Conservation (phyloP, 331 rosid genomes). For the Cydonia oblonga region DNA sequence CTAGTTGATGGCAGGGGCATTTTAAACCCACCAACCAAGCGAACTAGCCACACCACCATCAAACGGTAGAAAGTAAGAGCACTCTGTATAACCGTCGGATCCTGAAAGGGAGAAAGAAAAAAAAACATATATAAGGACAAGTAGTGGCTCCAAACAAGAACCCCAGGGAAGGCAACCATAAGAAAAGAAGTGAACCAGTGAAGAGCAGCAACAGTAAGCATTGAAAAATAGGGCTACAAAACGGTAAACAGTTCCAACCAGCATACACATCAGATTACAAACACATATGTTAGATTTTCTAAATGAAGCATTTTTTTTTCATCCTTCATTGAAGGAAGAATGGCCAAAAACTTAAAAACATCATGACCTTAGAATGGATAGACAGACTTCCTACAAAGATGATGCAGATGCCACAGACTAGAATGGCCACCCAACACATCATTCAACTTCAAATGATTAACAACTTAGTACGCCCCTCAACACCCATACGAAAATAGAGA, state of each 20-base stretch:
- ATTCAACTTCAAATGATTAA: neutral
- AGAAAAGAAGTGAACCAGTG: too few species aligned
- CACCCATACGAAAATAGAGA: neutral
- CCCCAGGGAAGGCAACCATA: neutral
- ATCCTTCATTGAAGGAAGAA: neutral
- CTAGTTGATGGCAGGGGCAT: conserved; percentile 81
- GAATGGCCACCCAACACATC: neutral
- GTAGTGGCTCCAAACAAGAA: neutral
- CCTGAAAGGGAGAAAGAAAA: conserved; percentile 30
- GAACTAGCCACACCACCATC: conserved; percentile 89
- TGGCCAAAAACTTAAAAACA: neutral
- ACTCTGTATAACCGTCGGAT: conserved; percentile 62
- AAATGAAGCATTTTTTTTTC: neutral
- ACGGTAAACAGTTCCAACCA: neutral
- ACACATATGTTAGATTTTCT: neutral
- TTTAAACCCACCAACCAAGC: conserved; percentile 93
- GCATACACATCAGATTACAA: neutral
- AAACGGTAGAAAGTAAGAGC: conserved; percentile 80
- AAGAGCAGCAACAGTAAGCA: too few species aligned
- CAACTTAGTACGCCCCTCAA: neutral
- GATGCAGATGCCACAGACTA: neutral
- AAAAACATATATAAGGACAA: conserved; percentile 3
- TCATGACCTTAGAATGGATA: neutral
- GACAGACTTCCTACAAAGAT: neutral
- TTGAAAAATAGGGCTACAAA: too few species aligned